Base-by-base conservation (phyloP, 257 asterid species). In the Cinchona pubescens region DNA sequence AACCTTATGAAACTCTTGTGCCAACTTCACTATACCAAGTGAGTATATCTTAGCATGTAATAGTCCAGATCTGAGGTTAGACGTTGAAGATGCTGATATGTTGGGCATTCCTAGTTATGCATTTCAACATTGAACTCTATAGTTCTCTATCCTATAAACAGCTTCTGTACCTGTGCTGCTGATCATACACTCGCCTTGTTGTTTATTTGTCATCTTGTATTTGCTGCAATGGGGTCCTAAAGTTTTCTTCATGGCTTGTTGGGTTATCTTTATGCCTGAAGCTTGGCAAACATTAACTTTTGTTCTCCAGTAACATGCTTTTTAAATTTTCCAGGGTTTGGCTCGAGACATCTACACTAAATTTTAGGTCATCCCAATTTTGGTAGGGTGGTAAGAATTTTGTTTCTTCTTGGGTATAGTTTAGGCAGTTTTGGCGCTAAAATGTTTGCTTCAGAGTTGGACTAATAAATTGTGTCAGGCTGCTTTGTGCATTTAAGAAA, bases 1-100 rank as follows among this genome's bases (percentile, higher is more conserved):
- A 94, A 83, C 90, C 96, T 53, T 94, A 90, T 60, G 98, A 94
- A 83, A 94, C 98, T 71, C 84, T 93, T 88, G 98, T 94, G 37
- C 90, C 96, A 0, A 83, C 98, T 53, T 88, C 97, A 34, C 81
- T 94, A 88, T 94, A 94, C 83, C 86, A 83, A 74, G 98, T 94
- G 73, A 90, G 62, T 58, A 58, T 43, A 58, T 43, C 21, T 66
- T 12, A 37, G 58, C 51, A 40, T 23, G 4, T 78, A 55, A 19
- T 5, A 35, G 42, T 53, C 61, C 27, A 19, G 46, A n/a, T 63
- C 48, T 46, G 48, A 2, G 25, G 63, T 32, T 58, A 21, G 15
- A 23, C 69, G 37, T 67, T 59, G 70, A 34, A 51, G 46, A 11
- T 35, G 25, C 3, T 37, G 37, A 71, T 37, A n/a, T 53, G 29